phyloP scores from a whole-genome alignment of 2,329 filamentous ascomycete species.

The Amphichorda felina region DNA sequence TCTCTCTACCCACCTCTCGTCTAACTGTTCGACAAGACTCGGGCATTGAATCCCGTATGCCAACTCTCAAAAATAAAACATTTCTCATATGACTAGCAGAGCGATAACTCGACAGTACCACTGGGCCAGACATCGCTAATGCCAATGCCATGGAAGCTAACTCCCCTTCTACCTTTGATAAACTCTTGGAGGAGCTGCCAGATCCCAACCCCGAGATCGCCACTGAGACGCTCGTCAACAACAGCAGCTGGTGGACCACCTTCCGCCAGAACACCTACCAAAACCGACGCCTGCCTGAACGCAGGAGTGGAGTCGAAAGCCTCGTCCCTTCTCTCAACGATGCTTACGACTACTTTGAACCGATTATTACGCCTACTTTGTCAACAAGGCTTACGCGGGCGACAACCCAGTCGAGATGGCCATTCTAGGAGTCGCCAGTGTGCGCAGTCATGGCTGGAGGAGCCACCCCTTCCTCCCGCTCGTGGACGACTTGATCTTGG shows the following conservation, averaged over 20 bases:
- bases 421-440: neutral
- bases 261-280: constrained; percentile 3
- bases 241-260: neutral
- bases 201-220: too few relatives aligned
- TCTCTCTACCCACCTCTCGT: neutral
- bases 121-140: too few relatives aligned
- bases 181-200: too few relatives aligned
- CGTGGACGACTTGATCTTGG: constrained; percentile 25
- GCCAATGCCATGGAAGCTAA: too few relatives aligned
- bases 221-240: neutral
- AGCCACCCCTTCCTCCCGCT: constrained; percentile 14
- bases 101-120: too few relatives aligned
- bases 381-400: neutral
- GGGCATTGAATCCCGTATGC: neutral
- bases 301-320: neutral
- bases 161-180: too few relatives aligned
- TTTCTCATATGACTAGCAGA: too few relatives aligned
- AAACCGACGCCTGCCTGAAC: constrained; percentile 3
- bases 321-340: constrained; percentile 3
- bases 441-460: neutral
- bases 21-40: too few relatives aligned
- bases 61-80: too few relatives aligned
- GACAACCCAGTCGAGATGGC: neutral
- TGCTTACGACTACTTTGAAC: too few relatives aligned
- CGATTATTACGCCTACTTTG: too few relatives aligned